phyloP scores from a whole-genome alignment of 495 filamentous ascomycete species.

The Opeltia flavorubescens region DNA sequence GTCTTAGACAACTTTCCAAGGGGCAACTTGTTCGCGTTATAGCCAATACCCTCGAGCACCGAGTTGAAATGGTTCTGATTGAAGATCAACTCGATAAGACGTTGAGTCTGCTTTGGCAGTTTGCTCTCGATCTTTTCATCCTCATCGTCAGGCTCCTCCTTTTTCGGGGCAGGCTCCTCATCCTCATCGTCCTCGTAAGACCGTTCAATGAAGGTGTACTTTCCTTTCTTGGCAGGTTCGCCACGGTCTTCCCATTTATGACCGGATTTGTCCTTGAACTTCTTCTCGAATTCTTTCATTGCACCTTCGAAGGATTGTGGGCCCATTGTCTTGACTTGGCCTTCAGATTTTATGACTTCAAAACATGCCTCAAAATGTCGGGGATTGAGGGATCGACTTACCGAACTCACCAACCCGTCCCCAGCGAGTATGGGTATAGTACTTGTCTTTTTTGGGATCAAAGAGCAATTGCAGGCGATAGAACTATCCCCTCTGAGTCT shows the following conservation, averaged over 20 bases:
- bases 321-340: slow-evolving; percentile 39
- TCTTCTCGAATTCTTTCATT: slow-evolving; percentile 44
- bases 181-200: slow-evolving; percentile 55
- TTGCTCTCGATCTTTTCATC: slow-evolving; percentile 24
- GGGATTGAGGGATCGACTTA: not conserved
- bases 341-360: no score
- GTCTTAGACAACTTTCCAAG: slow-evolving; percentile 69
- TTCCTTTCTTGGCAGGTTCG: slow-evolving; percentile 35
- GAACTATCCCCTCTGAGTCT: slow-evolving; percentile 5
- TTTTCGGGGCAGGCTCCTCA: slow-evolving; percentile 31
- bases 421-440: slow-evolving; percentile 55
- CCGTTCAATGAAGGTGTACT: slow-evolving; percentile 66
- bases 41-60: slow-evolving; percentile 53
- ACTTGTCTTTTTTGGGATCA: slow-evolving; percentile 15
- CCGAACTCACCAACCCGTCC: slow-evolving; percentile 57
- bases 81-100: slow-evolving; percentile 70
- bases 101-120: slow-evolving; percentile 43
- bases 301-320: slow-evolving; percentile 30
- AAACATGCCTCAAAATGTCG: no score
- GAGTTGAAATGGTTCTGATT: slow-evolving; percentile 53
- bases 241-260: slow-evolving; percentile 47
- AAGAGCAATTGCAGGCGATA: slow-evolving; percentile 14
- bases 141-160: slow-evolving; percentile 5
- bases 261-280: slow-evolving; percentile 70
- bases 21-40: slow-evolving; percentile 65